Evolutionary conservation across 768 basidiomycete species (phyloP).

Genomic region (Macrolepiota fuliginosa): DNA sequence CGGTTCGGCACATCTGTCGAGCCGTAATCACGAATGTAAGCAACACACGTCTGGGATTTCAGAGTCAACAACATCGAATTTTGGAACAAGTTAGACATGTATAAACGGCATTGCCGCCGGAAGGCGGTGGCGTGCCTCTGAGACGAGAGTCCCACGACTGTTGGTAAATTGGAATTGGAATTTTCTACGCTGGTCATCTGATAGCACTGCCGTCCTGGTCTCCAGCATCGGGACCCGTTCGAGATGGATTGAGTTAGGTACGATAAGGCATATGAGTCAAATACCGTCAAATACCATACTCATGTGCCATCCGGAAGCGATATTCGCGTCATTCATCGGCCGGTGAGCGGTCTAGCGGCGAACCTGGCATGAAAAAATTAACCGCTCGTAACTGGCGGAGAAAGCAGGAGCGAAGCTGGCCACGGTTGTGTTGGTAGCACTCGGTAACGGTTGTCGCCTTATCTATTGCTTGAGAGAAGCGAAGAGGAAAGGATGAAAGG

Average conservation of each 20-base stretch:
- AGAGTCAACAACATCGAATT: neutral
- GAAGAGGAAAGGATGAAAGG: neutral
- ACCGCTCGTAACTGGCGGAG: neutral
- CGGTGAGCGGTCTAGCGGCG: neutral
- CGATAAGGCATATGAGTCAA: neutral
- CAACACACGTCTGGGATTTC: neutral
- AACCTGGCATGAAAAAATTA: neutral
- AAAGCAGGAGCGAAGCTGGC: neutral
- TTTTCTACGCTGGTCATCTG: conserved; percentile 4
- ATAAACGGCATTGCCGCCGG: neutral
- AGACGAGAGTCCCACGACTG: neutral
- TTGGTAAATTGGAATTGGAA: neutral
- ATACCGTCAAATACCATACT: neutral
- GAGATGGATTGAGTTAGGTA: neutral
- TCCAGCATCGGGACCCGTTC: neutral
- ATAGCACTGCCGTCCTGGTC: conserved; percentile 1
- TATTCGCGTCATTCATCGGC: neutral
- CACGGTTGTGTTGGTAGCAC: neutral
- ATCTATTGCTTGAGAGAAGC: neutral
- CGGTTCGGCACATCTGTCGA: neutral
- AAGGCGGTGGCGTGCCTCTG: neutral
- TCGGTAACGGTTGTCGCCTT: neutral
- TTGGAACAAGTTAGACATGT: neutral
- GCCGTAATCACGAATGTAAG: neutral
- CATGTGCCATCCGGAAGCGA: neutral